Evolutionary conservation across 2,329 filamentous ascomycete genomes (phyloP), one percentile per base, ranked within the genome.

Genomic region (Fusarium sp.): DNA sequence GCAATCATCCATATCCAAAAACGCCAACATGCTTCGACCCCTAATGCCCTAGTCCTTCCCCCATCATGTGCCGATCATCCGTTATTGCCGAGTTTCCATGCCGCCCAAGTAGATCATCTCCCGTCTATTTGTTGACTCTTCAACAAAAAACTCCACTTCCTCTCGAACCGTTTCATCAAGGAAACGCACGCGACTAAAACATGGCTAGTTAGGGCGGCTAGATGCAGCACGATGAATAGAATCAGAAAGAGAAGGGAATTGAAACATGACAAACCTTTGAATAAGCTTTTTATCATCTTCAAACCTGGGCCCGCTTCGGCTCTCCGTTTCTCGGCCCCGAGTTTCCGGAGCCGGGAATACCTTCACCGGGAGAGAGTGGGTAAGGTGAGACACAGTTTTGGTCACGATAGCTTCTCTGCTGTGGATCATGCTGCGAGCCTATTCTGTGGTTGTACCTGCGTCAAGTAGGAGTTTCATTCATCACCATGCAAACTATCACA

Each of bases 51-150:
- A 31, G 45, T 13, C 45, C 40, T 24, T 45, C 57, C 31, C 20
- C 34, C 24, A 29, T 52, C 62, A 27, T 64, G 73, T 75, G 73
- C 73, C 73, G 73, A 75, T 75, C 70, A 71, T 73, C 73, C 73
- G 72, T 54, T 54, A 50, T 70, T 75, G 64, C 73, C 73, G 73
- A 66, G 35, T 58, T 35, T 58, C 59, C 42, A 47, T 16, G 42
- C 54, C 34, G 29, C 63, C 64, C 68, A 69, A 27, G 62, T 59
- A 52, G 72, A 72, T 54, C 47, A 54, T 52, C 47, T 50, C 45
- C 24, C 24, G 18, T 29, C 47, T 31, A 34, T 71, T 67, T 67
- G 71, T 73, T 71, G 62, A 73, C 70, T 60, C 38, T 37, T 20
- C 42, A 71, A 63, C 20, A 8, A 13, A 22, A 20, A 52, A 29